Evolutionary conservation across 345 rosid species (phyloP), one percentile per base, ranked within the genome.

Genomic region (Rhodomyrtus tomentosa): DNA sequence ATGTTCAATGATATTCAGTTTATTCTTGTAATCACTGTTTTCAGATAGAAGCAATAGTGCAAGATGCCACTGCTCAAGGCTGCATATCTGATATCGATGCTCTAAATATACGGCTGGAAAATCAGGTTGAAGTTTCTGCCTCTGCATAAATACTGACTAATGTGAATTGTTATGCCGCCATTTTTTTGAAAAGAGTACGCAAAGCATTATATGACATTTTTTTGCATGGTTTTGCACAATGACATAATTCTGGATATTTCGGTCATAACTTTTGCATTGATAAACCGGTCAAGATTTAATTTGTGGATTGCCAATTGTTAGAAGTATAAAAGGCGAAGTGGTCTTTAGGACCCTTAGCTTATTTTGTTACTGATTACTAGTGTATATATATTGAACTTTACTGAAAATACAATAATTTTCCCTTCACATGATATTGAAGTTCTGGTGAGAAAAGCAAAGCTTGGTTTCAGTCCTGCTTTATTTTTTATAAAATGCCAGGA

Each of bases 1-100:
- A 50, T 7, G 27, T 88, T 85, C 32, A 48, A 73, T 59, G 73
- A 18, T 85, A 56, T 80, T 87, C 42, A 40, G 82, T 73, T 56
- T 85, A 40, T 38, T 42, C 38, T 52, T 16, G 83, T 50, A 10
- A 83, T 59, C 83, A 38, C 36, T 87, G 38, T 52, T 86, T 83
- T 29, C 88, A 94, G 99, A 85, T 97, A 49, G 98, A 95, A 91
- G 97, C 95, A 82, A 95, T 97, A 55, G 88, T 92, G 82, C 98
- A 92, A 72, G 96, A 95, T 88, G 89, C 84, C 85, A 87, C 89
- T 50, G 96, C 95, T 59, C 92, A 91, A 58, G 99, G 98, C 48
- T 85, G 88, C 91, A 94, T 97, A 84, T 91, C 98, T 40, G 72
- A 87, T 82, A 84, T 93, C 74, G 93, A 90, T 72, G 98, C 95